Conservation (phyloP, 805 yeast species). For the Yarrowia sp. region DNA sequence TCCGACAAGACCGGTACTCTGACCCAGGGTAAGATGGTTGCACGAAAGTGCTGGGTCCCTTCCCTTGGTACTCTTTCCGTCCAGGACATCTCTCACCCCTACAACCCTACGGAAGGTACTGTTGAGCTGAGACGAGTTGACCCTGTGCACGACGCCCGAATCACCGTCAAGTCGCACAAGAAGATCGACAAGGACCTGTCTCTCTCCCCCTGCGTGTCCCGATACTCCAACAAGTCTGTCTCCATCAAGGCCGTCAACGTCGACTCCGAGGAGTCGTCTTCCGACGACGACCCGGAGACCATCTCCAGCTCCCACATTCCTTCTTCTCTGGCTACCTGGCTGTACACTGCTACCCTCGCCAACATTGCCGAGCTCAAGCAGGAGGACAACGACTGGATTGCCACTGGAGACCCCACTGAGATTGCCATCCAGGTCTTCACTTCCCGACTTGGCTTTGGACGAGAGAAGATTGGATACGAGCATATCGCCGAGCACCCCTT, state of each 20-base stretch:
- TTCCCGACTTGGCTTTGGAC: constrained; percentile 48
- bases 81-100: constrained; percentile 56
- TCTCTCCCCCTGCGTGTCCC: constrained; percentile 28
- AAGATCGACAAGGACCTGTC: constrained; percentile 29
- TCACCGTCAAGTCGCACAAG: constrained; percentile 29
- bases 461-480: constrained; percentile 44
- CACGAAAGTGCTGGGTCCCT: constrained; percentile 69
- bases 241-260: constrained; percentile 1
- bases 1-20: constrained; percentile 83
- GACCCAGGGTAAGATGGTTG: constrained; percentile 77
- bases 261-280: constrained; percentile 8
- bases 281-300: constrained; percentile 4
- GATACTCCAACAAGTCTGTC: constrained; percentile 21
- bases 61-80: constrained; percentile 56
- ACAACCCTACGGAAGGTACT: constrained; percentile 60
- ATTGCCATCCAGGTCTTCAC: constrained; percentile 81
- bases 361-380: constrained; percentile 61
- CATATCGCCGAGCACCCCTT: constrained; percentile 68
- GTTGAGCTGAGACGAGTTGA: constrained; percentile 37
- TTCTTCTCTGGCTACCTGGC: constrained; percentile 49
- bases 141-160: constrained; percentile 23
- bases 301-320: constrained; percentile 17
- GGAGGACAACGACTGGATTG: constrained; percentile 54
- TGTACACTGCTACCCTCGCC: constrained; percentile 68
- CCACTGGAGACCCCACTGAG: constrained; percentile 88